Conservation (phyloP, 805 yeast genomes). For the Huiozyma naganishii region DNA sequence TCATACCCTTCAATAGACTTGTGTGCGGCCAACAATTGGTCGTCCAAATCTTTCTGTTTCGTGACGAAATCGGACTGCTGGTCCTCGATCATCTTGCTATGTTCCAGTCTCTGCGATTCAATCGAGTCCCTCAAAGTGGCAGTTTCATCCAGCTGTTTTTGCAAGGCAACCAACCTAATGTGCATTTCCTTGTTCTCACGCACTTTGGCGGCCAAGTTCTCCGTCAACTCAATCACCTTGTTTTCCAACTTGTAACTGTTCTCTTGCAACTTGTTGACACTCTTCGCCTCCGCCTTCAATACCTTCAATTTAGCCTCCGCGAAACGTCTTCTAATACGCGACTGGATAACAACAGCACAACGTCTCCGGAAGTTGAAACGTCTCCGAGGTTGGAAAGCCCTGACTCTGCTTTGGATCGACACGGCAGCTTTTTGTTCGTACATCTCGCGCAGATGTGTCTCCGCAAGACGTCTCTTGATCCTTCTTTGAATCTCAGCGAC, state of each 20-base stretch:
- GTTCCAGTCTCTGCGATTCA: constrained; percentile 45
- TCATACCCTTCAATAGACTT: constrained; percentile 48
- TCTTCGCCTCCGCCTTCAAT: constrained; percentile 79
- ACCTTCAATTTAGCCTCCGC: constrained; percentile 57
- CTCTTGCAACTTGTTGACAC: constrained; percentile 81
- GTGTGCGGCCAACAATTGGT: constrained; percentile 45
- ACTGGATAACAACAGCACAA: constrained; percentile 64
- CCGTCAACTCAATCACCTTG: constrained; percentile 93
- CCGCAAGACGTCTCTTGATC: constrained; percentile 40
- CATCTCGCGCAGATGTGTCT: constrained; percentile 39
- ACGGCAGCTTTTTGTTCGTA: constrained; percentile 56
- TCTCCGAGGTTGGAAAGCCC: constrained; percentile 56
- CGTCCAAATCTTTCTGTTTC: constrained; percentile 40
- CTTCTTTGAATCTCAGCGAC: constrained; percentile 38
- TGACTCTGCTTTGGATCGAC: constrained; percentile 59
- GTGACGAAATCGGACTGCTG: constrained; percentile 38
- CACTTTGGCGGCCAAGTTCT: constrained; percentile 64
- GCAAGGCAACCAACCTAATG: constrained; percentile 44
- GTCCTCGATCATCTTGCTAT: constrained; percentile 35
- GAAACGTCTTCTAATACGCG: constrained; percentile 60
- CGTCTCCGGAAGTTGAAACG: constrained; percentile 36
- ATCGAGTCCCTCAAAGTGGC: constrained; percentile 42
- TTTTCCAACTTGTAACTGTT: constrained; percentile 90
- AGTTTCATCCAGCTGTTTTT: constrained; percentile 42
- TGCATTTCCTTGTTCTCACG: constrained; percentile 71